Evolutionary conservation across 768 basidiomycete genomes (phyloP), one percentile per base, ranked within the genome.

Genomic region (Phaeotremella fagi): DNA sequence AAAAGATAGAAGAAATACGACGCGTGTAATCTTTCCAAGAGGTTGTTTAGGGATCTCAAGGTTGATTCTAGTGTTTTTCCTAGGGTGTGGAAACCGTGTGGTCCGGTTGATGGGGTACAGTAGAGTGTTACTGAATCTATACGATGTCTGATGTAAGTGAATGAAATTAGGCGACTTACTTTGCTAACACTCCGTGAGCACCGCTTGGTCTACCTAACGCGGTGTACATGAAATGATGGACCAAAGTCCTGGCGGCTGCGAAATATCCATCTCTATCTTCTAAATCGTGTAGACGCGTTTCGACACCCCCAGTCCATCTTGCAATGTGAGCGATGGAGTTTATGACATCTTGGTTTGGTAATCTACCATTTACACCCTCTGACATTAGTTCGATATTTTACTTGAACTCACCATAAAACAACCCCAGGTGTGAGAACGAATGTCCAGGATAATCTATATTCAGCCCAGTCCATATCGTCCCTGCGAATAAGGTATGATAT

Each of bases 1-100:
- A 90, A 76, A 56, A 98, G 79, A 76, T 92, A 98, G 77, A 98
- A 91, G 78, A 98, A 97, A 76, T 94, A 92, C 0, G 94, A 98
- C 1, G 92, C 92, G 72, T 99, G 95, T 20, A 98, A 82, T 15
- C 95, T 84, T 70, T 99, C 95, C 18, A 97, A 80, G 4, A 98
- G 81, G 69, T 99, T 99, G 75, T 95, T 97, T 70, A 84, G 82
- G 14, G 91, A 88, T 53, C 92, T 82, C 27, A 95, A 79, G 14
- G 87, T 84, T 1, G 90, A 90, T 76, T 99, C 95, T 31, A 91
- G 69, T 41, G 85, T 80, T 38, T 90, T 92, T 45, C 95, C 94
- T 26, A 99, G 79, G 2, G 89, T 82, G 76, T 91, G 85, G 72
- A 98, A 99, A 0, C 95, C 95, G 72, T 99, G 90, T 6, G 95